Conservation (phyloP, 2,329 filamentous ascomycete genomes). For the Ophiognomonia clavigignenti-juglandacearum region DNA sequence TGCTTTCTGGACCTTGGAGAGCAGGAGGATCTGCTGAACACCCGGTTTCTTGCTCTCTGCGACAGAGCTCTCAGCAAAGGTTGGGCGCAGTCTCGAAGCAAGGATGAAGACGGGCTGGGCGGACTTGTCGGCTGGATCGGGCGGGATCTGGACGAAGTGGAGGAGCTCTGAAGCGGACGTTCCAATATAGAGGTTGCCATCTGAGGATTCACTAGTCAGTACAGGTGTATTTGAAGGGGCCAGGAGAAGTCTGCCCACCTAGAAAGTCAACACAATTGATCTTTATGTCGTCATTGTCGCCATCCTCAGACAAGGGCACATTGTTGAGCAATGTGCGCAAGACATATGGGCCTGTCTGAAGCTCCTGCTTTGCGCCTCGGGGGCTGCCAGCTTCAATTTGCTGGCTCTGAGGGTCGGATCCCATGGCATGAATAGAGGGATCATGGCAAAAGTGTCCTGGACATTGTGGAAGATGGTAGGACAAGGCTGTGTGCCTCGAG, state of each 20-base stretch:
- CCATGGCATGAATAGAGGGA: slow-evolving; percentile 23
- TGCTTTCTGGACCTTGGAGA: slow-evolving; percentile 81
- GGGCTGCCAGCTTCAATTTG: slow-evolving; percentile 7
- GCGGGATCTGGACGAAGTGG: slow-evolving; percentile 79
- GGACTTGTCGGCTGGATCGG: slow-evolving; percentile 61
- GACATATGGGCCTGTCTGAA: slow-evolving; percentile 58
- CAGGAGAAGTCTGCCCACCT: slow-evolving; percentile 37
- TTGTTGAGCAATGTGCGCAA: slow-evolving; percentile 66
- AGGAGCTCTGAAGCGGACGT: slow-evolving; percentile 68
- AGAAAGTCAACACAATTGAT: slow-evolving; percentile 67
- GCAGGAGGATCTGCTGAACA: slow-evolving; percentile 85
- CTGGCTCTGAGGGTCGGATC: slow-evolving; percentile 21
- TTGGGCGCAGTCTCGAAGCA: slow-evolving; percentile 73
- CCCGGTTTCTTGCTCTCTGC: slow-evolving; percentile 51
- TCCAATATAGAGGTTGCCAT: slow-evolving; percentile 64
- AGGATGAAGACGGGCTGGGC: slow-evolving; percentile 66
- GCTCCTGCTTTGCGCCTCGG: slow-evolving; percentile 11
- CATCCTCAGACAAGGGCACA: slow-evolving; percentile 68
- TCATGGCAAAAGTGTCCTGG: slow-evolving; percentile 15
- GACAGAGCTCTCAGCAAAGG: slow-evolving; percentile 55
- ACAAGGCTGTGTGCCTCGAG: background rate
- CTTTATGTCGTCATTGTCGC: slow-evolving; percentile 49
- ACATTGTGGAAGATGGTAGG: slow-evolving; percentile 3
- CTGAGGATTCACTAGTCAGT: slow-evolving; percentile 29
- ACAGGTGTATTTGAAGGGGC: background rate